These are phyloP conservation scores for Sphagnum fallax DNA, from an alignment of 228 moss, liverwort and hornwort genomes.

Conservation along the genomic window DNA sequence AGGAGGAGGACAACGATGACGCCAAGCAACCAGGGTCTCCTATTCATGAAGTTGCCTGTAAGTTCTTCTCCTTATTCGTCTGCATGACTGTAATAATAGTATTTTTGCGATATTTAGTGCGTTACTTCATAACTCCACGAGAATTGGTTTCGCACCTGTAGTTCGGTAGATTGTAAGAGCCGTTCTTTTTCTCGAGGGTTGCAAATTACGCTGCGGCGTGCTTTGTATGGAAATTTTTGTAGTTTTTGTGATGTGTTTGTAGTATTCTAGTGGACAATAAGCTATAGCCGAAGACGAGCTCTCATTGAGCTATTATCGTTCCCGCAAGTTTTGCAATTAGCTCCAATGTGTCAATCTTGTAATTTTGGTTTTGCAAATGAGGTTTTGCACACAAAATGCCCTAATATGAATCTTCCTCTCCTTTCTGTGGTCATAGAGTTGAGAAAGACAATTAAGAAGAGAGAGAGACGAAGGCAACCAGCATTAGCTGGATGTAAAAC, in stretches of 20 bases:
- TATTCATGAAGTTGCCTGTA: slow-evolving; percentile 10
- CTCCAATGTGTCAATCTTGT: not conserved
- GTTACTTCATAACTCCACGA: not conserved
- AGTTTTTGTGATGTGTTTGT: too few relatives aligned
- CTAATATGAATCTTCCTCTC: too few relatives aligned
- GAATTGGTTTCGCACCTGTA: not conserved
- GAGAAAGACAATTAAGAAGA: not conserved
- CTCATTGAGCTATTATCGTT: not conserved
- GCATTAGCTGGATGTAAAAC: not conserved
- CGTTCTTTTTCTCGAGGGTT: not conserved
- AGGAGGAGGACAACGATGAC: not conserved
- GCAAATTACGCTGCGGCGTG: not conserved
- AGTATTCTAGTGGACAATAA: too few relatives aligned
- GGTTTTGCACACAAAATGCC: not conserved
- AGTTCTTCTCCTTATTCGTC: not conserved
- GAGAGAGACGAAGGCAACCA: not conserved
- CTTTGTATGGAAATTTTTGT: too few relatives aligned
- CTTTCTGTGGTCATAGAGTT: not conserved
- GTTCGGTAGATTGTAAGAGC: not conserved
- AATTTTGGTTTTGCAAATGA: not conserved
- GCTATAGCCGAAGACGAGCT: too few relatives aligned
- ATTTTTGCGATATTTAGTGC: not conserved
- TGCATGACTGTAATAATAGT: not conserved
- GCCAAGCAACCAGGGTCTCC: not conserved
- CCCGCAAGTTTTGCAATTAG: not conserved